Conservation (phyloP, 2,329 filamentous ascomycete species). For the Plenodomus tracheiphilus region DNA sequence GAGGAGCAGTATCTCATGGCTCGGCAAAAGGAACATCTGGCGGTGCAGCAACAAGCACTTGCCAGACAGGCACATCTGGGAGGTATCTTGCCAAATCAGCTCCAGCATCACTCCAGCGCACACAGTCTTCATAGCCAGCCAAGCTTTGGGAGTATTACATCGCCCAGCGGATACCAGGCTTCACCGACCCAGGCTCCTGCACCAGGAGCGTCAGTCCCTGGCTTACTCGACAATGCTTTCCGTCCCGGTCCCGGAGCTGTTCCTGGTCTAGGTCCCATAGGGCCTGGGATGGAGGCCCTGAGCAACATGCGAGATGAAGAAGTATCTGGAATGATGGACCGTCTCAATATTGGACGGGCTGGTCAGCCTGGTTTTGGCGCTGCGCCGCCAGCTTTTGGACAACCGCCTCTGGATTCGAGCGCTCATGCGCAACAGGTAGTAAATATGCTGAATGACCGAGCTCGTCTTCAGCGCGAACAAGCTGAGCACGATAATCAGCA, state of each 20-base stretch:
- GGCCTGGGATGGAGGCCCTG: slow-evolving; percentile 49
- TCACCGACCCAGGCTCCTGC: slow-evolving; percentile 59
- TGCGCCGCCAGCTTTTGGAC: slow-evolving; percentile 51
- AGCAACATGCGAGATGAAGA: slow-evolving; percentile 69
- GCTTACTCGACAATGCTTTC: slow-evolving; percentile 70
- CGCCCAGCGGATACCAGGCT: slow-evolving; percentile 72
- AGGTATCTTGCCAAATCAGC: slow-evolving; percentile 59
- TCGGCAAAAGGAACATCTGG: slow-evolving; percentile 89
- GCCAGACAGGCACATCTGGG: slow-evolving; percentile 68
- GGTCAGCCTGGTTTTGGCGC: slow-evolving; percentile 54
- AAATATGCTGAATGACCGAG: slow-evolving; percentile 64
- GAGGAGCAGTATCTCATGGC: slow-evolving; percentile 98
- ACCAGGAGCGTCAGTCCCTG: slow-evolving; percentile 53
- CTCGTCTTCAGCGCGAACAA: slow-evolving; percentile 64
- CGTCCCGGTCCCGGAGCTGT: slow-evolving; percentile 40
- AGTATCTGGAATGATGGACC: slow-evolving; percentile 64
- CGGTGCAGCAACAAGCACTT: slow-evolving; percentile 78
- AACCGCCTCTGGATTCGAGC: slow-evolving; percentile 52
- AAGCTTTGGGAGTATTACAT: slow-evolving; percentile 92
- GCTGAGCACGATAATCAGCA: slow-evolving; percentile 56
- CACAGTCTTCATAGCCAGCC: slow-evolving; percentile 97
- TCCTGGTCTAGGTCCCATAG: slow-evolving; percentile 50
- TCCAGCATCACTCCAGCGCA: slow-evolving; percentile 93
- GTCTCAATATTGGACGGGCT: slow-evolving; percentile 62
- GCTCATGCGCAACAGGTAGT: slow-evolving; percentile 61